phyloP scores from a whole-genome alignment of 2,329 filamentous ascomycete species.

The Capronia americana region DNA sequence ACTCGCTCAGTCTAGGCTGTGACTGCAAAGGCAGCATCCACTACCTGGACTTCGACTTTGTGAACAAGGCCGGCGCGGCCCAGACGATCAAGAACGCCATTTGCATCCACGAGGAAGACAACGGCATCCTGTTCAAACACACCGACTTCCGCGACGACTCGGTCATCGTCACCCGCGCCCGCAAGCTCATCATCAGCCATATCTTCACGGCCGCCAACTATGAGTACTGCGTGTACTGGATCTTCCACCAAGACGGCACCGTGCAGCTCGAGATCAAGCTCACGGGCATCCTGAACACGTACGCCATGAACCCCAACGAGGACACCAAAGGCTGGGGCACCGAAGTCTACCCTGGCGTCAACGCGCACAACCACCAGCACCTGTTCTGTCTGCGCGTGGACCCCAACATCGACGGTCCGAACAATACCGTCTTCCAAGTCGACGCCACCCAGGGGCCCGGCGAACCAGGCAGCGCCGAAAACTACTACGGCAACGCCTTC shows the following conservation, averaged over 20 bases:
- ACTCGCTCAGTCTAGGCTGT: slow-evolving; percentile 54
- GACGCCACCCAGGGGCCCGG: slow-evolving; percentile 75
- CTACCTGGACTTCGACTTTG: slow-evolving; percentile 85
- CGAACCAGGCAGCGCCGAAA: slow-evolving; percentile 79
- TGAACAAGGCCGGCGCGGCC: slow-evolving; percentile 67
- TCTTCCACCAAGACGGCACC: slow-evolving; percentile 90
- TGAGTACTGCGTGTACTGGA: slow-evolving; percentile 88
- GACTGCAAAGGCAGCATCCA: slow-evolving; percentile 87
- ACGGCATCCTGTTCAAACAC: slow-evolving; percentile 91
- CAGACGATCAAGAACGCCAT: slow-evolving; percentile 90
- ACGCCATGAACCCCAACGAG: slow-evolving; percentile 78
- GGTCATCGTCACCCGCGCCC: slow-evolving; percentile 80
- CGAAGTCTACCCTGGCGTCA: slow-evolving; percentile 87
- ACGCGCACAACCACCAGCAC: slow-evolving; percentile 95
- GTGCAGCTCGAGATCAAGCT: slow-evolving; percentile 91
- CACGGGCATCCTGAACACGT: slow-evolving; percentile 92
- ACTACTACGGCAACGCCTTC: slow-evolving; percentile 90
- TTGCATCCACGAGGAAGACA: slow-evolving; percentile 93
- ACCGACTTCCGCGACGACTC: slow-evolving; percentile 92
- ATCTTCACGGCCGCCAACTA: slow-evolving; percentile 97
- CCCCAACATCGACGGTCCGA: slow-evolving; percentile 81
- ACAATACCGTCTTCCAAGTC: slow-evolving; percentile 84
- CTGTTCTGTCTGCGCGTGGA: slow-evolving; percentile 90
- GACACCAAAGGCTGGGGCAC: slow-evolving; percentile 88
- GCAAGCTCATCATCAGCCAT: slow-evolving; percentile 86